Evolutionary conservation across 345 rosid species (phyloP).

Genomic region (Microcos paniculata): DNA sequence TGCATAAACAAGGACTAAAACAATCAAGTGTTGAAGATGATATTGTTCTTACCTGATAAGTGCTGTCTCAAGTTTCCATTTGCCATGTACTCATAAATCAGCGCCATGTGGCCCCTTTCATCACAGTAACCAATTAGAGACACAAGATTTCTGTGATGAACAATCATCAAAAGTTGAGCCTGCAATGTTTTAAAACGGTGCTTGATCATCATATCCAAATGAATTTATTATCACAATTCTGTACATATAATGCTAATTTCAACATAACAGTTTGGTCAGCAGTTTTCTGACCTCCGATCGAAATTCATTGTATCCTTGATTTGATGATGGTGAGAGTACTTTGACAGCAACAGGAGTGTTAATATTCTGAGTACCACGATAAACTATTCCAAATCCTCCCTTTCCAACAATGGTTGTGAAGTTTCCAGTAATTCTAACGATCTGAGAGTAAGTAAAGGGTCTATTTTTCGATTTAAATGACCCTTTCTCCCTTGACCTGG

Average conservation of each 20-base stretch:
- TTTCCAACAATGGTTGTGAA: no score
- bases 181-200: neutral
- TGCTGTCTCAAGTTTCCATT: slow-evolving; percentile 2
- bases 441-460: no score
- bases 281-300: no score
- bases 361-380: no score
- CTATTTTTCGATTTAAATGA: no score
- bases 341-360: no score
- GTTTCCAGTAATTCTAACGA: no score
- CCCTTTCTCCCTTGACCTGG: no score
- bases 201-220: neutral
- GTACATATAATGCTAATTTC: neutral
- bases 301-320: no score
- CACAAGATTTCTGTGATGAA: slow-evolving; percentile 12
- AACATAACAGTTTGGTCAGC: no score
- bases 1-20: neutral
- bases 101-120: neutral
- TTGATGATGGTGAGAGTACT: no score
- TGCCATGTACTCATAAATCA: slow-evolving; percentile 3
- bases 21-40: neutral
- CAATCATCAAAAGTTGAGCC: slow-evolving; percentile 11
- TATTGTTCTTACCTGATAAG: neutral
- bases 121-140: slow-evolving; percentile 8
- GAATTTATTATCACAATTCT: neutral
- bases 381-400: no score